Evolutionary conservation across 768 basidiomycete species (phyloP).

Genomic region (Tylopilus sp.): DNA sequence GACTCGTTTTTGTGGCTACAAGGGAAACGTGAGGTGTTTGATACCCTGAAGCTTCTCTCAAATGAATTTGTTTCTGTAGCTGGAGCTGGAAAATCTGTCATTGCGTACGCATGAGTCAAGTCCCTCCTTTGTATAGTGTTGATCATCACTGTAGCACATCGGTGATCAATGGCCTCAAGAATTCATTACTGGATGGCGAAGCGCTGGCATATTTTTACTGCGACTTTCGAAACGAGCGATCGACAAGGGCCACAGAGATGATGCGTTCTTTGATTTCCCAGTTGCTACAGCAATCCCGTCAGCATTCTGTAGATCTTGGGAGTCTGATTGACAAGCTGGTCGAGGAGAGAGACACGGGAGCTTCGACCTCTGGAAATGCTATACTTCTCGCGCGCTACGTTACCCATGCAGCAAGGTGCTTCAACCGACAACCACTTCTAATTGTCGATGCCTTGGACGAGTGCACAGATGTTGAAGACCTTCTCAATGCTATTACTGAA

Average conservation of each 20-base stretch:
- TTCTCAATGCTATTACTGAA: not conserved
- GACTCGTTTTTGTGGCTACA: no score
- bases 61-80: slow-evolving; percentile 1
- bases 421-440: not conserved
- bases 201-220: slow-evolving; percentile 18
- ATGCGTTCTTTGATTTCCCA: slow-evolving; percentile 19
- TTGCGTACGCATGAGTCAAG: slow-evolving; percentile 1
- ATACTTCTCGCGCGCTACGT: slow-evolving; percentile 1
- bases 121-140: not conserved
- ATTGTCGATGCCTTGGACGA: slow-evolving; percentile 19
- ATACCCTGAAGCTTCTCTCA: not conserved
- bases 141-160: slow-evolving; percentile 6
- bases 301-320: not conserved
- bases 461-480: not conserved
- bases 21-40: slow-evolving; percentile 9
- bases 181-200: not conserved
- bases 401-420: not conserved
- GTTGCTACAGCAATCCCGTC: not conserved
- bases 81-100: slow-evolving; percentile 15
- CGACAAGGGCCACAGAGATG: slow-evolving; percentile 1
- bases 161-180: slow-evolving; percentile 8
- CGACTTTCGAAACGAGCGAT: slow-evolving; percentile 11
- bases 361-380: not conserved
- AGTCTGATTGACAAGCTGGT: not conserved
- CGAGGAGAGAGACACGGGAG: not conserved